Base-by-base conservation (phyloP, 1,284 basidiomycete species). In the Ustilago sp. region DNA sequence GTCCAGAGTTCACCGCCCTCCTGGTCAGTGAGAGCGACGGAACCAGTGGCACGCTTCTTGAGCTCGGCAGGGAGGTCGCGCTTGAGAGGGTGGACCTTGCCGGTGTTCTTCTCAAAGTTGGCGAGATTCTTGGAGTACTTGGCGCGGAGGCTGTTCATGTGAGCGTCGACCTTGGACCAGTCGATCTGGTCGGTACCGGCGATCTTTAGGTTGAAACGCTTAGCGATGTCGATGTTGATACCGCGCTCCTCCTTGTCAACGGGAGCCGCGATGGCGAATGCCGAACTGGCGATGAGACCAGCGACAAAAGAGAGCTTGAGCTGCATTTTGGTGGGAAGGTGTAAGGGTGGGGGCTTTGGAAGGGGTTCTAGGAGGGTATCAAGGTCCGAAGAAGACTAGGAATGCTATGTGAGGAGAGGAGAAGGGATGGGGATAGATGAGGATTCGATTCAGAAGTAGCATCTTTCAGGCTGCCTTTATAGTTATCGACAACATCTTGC, bases 41-140 rank as follows among this genome's bases (percentile, higher is more conserved):
- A 34, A 41, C 83, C 81, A n/a, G 76, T 76, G 23, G 63, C 73
- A 36, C 75, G 74, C 79, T 79, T 80, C 35, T 38, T 34, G 23
- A 69, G 60, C 45, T 73, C 39, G 56, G 66, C 66, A 35, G 66
- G 50, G 13, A 79, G 12, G 3, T 76, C 62, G 28, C 71, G 59
- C 66, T 78, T 74, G 34, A 65, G 51, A 11, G 75, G 71, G 74
- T 83, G 76, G 19, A 60, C 60, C 56, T 68, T 74, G 63, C 83
- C 83, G 8, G 77, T 83, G 75, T 85, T 83, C 28, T 53, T 53
- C 76, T 82, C 59, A 69, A 54, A 84, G 76, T 74, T 77, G 57
- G 67, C 55, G 1, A 82, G 56, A 38, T 36, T 73, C 52, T 59
- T 60, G 39, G 58, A 34, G 71, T 81, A 81, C 70, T 83, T 83